These are phyloP conservation scores for Russula sp. DNA, from an alignment of 768 basidiomycete species.

Conservation along the genomic window DNA sequence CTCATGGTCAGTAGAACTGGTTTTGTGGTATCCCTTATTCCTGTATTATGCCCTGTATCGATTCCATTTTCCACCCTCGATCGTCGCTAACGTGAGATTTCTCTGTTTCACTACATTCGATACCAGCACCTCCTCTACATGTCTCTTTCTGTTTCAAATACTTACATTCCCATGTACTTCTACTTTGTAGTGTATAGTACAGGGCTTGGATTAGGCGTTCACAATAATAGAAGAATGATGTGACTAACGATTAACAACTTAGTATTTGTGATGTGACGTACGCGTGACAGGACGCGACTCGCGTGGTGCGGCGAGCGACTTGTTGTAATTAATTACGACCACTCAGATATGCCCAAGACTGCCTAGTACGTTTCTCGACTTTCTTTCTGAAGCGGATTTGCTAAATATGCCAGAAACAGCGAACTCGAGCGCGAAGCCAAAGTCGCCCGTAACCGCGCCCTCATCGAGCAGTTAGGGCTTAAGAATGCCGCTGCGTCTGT, in stretches of 20 bases:
- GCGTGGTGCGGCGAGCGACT: not conserved
- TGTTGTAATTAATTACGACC: constrained; percentile 4
- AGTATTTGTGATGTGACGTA: constrained; percentile 3
- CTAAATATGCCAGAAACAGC: constrained; percentile 34
- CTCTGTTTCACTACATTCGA: constrained; percentile 20
- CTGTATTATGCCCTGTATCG: constrained; percentile 26
- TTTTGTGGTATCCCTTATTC: constrained; percentile 25
- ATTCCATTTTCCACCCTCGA: not conserved
- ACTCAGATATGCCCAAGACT: constrained; percentile 27
- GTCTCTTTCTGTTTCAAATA: constrained; percentile 22
- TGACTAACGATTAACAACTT: too few relatives aligned
- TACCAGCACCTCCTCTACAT: constrained; percentile 9
- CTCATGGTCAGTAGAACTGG: constrained; percentile 12
- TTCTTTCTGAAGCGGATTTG: too few relatives aligned
- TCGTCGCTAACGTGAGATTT: constrained; percentile 1
- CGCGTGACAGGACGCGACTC: constrained; percentile 22
- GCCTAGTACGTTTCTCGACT: constrained; percentile 27
- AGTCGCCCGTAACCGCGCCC: constrained; percentile 73
- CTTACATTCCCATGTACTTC: constrained; percentile 21
- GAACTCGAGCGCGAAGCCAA: constrained; percentile 78
- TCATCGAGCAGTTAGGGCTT: constrained; percentile 69
- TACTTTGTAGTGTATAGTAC: constrained; percentile 25
- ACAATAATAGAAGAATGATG: not conserved
- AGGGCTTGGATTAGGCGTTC: constrained; percentile 4
- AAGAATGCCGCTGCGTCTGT: constrained; percentile 53